Evolutionary conservation across 1,284 basidiomycete species (phyloP).

Genomic region (Phylloporus gajari): DNA sequence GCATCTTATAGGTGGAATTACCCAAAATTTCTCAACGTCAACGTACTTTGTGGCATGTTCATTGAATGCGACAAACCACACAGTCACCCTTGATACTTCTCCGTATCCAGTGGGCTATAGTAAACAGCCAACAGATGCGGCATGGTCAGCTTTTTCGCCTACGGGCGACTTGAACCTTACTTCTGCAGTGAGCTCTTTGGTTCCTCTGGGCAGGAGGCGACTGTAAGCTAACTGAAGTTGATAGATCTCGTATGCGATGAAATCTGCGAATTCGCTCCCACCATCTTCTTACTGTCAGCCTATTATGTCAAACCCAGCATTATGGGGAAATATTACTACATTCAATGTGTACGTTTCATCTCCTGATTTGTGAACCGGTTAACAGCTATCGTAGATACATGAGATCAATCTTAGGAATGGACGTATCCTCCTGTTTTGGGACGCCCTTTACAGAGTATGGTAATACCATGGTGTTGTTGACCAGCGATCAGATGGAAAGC

Average conservation of each 20-base stretch:
- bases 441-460: background rate
- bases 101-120: background rate
- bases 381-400: constrained; percentile 6
- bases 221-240: background rate
- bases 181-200: background rate
- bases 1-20: background rate
- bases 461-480: background rate
- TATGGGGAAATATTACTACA: background rate
- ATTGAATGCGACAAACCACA: background rate
- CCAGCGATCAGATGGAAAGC: background rate
- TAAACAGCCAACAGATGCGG: background rate
- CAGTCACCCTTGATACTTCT: background rate
- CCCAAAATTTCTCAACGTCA: background rate
- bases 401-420: background rate
- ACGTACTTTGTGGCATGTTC: background rate
- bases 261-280: background rate
- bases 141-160: background rate
- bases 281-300: constrained; percentile 2
- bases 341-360: background rate
- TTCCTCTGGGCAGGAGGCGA: no score
- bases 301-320: background rate
- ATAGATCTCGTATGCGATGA: constrained; percentile 1
- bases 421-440: background rate
- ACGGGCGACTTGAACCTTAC: background rate
- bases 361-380: no score